A percentile compares a stretch with the other conserved stretches of the same genome.
These are phyloP conservation scores for Phytophthora boehmeriae DNA, from an alignment of 352 stramenopile species.

Conservation along the genomic window DNA sequence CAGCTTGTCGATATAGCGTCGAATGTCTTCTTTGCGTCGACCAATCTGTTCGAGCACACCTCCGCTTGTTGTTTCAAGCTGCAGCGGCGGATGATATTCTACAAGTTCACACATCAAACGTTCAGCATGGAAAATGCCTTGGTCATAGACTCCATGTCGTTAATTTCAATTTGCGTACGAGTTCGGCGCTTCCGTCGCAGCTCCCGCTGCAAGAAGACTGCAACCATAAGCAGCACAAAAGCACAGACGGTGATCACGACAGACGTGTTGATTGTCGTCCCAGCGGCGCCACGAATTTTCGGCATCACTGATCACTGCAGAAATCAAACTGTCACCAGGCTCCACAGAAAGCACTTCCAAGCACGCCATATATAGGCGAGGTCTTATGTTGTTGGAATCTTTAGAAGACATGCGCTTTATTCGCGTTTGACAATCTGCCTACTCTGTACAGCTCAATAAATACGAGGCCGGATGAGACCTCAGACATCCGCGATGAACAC, in stretches of 20 bases:
- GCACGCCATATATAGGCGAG: slow-evolving; percentile 1
- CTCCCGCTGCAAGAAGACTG: slow-evolving; percentile 45
- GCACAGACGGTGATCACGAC: slow-evolving; percentile 49
- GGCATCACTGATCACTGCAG: slow-evolving; percentile 31
- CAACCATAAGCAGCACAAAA: slow-evolving; percentile 42
- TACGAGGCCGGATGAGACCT: slow-evolving; percentile 20
- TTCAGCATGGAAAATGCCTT: neutral
- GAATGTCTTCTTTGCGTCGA: slow-evolving; percentile 66
- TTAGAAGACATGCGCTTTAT: slow-evolving; percentile 12
- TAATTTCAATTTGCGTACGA: slow-evolving; percentile 11
- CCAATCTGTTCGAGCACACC: slow-evolving; percentile 56
- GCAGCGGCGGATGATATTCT: slow-evolving; percentile 56
- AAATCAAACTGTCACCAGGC: too few species aligned
- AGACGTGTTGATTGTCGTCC: slow-evolving; percentile 31
- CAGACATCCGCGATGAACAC: slow-evolving; percentile 40
- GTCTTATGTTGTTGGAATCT: neutral
- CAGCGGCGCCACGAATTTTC: slow-evolving; percentile 39
- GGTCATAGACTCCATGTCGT: neutral
- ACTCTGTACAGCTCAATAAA: slow-evolving; percentile 39
- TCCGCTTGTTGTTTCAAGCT: slow-evolving; percentile 33
- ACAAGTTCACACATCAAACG: slow-evolving; percentile 1
- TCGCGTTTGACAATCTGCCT: slow-evolving; percentile 4
- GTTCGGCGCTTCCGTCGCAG: slow-evolving; percentile 34
- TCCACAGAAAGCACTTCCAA: too few species aligned
- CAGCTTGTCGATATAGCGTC: slow-evolving; percentile 60